Conservation (phyloP, 2,329 filamentous ascomycete genomes). For the Cladophialophora exuberans region DNA sequence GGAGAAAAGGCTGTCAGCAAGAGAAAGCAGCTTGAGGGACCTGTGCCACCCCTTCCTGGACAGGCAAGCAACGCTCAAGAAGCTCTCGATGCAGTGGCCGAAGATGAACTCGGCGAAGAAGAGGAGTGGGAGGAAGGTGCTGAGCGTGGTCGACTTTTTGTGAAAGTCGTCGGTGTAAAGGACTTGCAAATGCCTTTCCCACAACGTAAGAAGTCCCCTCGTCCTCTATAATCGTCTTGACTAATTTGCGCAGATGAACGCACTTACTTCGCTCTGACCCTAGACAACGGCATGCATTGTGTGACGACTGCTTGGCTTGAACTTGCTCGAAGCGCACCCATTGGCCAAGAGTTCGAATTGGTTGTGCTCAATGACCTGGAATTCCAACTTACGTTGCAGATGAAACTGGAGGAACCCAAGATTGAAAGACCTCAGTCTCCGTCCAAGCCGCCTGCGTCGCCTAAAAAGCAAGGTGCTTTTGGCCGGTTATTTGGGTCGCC, state of each 20-base stretch:
- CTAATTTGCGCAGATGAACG: constrained; percentile 69
- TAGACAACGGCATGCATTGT: constrained; percentile 98
- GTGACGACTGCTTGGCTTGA: constrained; percentile 97
- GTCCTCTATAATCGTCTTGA: constrained; percentile 8
- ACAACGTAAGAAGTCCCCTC: constrained; percentile 69
- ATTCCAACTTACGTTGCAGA: constrained; percentile 95
- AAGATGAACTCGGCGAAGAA: constrained; percentile 66
- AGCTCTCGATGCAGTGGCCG: constrained; percentile 65
- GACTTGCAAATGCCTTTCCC: constrained; percentile 90
- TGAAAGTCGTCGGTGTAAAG: constrained; percentile 98
- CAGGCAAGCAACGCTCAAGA: constrained; percentile 77
- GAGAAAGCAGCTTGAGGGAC: constrained; percentile 64
- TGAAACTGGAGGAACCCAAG: constrained; percentile 84
- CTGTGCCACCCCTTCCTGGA: constrained; percentile 81
- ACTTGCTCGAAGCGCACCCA: constrained; percentile 85
- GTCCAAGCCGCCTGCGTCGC: constrained; percentile 54
- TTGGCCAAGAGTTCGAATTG: constrained; percentile 97
- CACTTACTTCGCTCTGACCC: constrained; percentile 90
- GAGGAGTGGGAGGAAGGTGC: constrained; percentile 70
- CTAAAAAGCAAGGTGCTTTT: constrained; percentile 81
- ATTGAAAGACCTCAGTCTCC: constrained; percentile 47
- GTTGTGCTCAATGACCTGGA: constrained; percentile 98
- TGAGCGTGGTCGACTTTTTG: constrained; percentile 88
- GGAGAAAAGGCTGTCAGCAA: constrained; percentile 57
- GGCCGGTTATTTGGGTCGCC: constrained; percentile 91